Base-by-base conservation (phyloP, 352 stramenopile species). In the Phytophthora pluvialis region DNA sequence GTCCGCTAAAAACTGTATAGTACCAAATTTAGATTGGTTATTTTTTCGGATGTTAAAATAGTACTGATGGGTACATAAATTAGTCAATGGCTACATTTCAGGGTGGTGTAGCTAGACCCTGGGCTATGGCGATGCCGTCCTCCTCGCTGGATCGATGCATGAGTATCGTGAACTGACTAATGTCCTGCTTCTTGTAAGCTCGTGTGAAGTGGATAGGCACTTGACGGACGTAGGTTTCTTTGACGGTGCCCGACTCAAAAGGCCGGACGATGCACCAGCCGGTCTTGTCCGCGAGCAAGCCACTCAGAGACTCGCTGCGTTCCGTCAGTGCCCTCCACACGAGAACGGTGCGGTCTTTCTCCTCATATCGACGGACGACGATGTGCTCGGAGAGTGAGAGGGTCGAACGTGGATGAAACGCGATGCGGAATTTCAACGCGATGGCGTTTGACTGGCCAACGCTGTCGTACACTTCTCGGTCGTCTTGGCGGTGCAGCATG, bases 251-350 rank as follows among this genome's bases (percentile, higher is more conserved):
- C 13, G 32, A 45, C n/a, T 53, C 26, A 13, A 44, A 28, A 3
- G 61, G 16, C n/a, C 35, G 33, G 13, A 64, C 28, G 25, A 66
- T 58, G 12, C 55, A 60, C 48, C 63, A 71, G 1, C 54, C 63
- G 1, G 48, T 71, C 39, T 71, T 51, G 25, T 71, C 63, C 9
- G 55, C 43, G 10, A 56, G 43, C 26, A 65, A 47, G 3, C 62
- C 62, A n/a, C 28, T 51, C 21, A 55, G 40, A 8, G 26, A 15
- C 5, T 28, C 48, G 11, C 52, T 51, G 18, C 35, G 55, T 38
- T 84, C 64, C 35, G 74, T 71, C 43, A 80, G 59, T 11, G 77
- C 67, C 16, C 62, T 73, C 77, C 77, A 88, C 12, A 81, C 70
- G 38, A 84, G 58, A 35, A 88, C 70, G 3, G 78, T 69, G 18